Evolutionary conservation across 208 protist species (phyloP).

Genomic region (Trypanosoma grayi): DNA sequence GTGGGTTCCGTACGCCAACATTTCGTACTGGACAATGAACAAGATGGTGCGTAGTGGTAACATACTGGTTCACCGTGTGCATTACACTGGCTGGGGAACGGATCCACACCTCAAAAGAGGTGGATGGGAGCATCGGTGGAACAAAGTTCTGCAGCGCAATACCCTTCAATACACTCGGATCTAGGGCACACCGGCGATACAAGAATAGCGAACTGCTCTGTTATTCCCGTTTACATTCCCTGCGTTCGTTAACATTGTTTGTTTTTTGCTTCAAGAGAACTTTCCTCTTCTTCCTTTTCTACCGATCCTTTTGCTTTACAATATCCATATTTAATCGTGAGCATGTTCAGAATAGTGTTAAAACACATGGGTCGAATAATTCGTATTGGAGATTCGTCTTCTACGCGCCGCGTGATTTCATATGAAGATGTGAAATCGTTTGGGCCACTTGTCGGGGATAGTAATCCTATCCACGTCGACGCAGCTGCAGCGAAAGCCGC

Average conservation of each 20-base stretch:
- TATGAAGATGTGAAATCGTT: slow-evolving; percentile 62
- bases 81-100: slow-evolving; percentile 84
- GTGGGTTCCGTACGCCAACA: slow-evolving; percentile 88
- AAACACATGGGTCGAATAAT: slow-evolving; percentile 33
- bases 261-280: neutral
- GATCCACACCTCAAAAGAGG: slow-evolving; percentile 76
- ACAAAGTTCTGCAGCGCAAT: slow-evolving; percentile 90
- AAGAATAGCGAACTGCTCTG: neutral
- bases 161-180: slow-evolving; percentile 83
- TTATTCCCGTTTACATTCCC: neutral
- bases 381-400: slow-evolving; percentile 56
- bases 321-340: slow-evolving; percentile 3
- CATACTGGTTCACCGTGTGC: slow-evolving; percentile 85
- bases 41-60: slow-evolving; percentile 85
- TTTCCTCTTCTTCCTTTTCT: slow-evolving; percentile 11
- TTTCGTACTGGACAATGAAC: slow-evolving; percentile 91
- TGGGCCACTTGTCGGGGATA: slow-evolving; percentile 74
- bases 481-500: slow-evolving; percentile 58
- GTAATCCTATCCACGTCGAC: slow-evolving; percentile 85
- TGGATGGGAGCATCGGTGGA: slow-evolving; percentile 90
- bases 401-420: slow-evolving; percentile 45
- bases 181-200: slow-evolving; percentile 18
- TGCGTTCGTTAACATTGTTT: slow-evolving; percentile 7
- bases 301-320: neutral
- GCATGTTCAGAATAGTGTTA: slow-evolving; percentile 20